Evolutionary conservation across 2,329 filamentous ascomycete genomes (phyloP), one percentile per base, ranked within the genome.

Genomic region (Colletotrichum cuscutae): DNA sequence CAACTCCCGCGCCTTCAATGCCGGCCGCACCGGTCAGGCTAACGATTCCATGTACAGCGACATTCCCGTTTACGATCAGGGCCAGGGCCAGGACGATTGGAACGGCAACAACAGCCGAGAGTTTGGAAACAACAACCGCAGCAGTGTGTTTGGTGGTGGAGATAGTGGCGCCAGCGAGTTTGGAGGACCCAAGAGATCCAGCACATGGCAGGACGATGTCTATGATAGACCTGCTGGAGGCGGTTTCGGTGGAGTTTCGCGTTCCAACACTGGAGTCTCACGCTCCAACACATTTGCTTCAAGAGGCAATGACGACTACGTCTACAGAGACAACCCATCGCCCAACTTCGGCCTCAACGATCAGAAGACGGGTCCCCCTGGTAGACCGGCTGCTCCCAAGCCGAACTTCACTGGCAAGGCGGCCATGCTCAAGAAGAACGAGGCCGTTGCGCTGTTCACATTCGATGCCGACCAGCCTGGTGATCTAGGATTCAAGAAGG

Each of bases 381-480:
- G 90, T 32, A 88, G 95, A 78, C 96, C 97, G 0, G 91, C 93
- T 5, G 95, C 95, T 6, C 95, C 96, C 1, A 98, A 98, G 83
- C 97, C 96, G 0, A 91, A 94, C 65, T 97, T 98, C 79, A 86
- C 83, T 13, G 86, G 86, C 77, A 91, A 91, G 82, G 85, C 89
- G 61, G 86, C 85, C 0, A 74, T 85, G 73, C 79, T 91, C 72
- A 89, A 88, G 80, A 88, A 89, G 76, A 95, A 98, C 77, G 94
- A 98, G 83, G 97, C 95, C 0, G 88, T 98, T 24, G 97, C 97
- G 2, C 87, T 98, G 74, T 98, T 94, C 83, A 98, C 94, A 2
- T 99, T 99, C 80, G 96, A 98, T 75, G 92, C 95, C 0, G 96
- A 98, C 78, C 95, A 98, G 82, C 91, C 95, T 0, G 96, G 96